Conservation (phyloP, 208 protist species). For the Trichomonas vaginalis region DNA sequence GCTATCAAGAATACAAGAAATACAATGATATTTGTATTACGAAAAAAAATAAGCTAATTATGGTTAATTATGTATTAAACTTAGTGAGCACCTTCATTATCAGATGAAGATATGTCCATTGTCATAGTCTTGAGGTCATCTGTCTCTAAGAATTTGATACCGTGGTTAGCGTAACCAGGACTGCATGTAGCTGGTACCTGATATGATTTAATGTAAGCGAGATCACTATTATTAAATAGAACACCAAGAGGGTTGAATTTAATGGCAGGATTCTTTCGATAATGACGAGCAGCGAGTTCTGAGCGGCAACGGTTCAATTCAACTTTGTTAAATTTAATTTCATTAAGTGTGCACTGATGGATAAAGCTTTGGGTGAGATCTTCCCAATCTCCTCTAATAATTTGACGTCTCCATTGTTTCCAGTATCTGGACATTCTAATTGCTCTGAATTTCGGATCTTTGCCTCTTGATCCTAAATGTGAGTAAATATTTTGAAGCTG, state of each 20-base stretch:
- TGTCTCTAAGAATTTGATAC: neutral
- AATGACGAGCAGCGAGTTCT: neutral
- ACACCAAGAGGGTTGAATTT: neutral
- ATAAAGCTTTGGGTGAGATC: neutral
- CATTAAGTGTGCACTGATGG: neutral
- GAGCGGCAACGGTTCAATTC: neutral
- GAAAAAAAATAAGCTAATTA: no score
- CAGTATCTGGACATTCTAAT: neutral
- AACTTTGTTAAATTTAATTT: neutral
- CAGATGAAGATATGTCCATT: neutral
- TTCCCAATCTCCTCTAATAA: neutral
- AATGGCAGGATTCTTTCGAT: neutral
- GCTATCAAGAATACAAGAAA: no score
- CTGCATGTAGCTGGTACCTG: neutral
- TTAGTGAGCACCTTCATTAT: neutral
- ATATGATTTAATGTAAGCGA: neutral
- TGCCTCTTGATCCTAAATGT: neutral
- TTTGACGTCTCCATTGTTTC: neutral
- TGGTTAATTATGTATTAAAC: no score
- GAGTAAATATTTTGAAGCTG: neutral
- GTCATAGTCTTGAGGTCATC: neutral
- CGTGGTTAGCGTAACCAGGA: neutral
- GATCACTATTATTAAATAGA: neutral
- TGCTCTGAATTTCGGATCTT: neutral
- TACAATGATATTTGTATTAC: no score